Evolutionary conservation across 768 basidiomycete species (phyloP), one percentile per base, ranked within the genome.

Genomic region (Mycena vulgaris): DNA sequence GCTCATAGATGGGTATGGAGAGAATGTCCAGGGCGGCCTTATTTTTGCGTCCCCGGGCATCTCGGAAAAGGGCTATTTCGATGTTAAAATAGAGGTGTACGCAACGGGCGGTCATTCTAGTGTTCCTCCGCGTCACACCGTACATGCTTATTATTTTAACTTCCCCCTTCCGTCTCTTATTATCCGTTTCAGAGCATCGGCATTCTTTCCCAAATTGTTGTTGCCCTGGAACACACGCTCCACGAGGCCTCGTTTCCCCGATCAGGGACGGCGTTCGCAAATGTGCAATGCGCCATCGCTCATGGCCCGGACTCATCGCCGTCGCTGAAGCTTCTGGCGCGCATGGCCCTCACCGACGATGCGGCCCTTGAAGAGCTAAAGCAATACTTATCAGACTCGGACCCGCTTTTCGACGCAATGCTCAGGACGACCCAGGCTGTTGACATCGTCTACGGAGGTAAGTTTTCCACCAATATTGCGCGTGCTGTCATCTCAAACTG

Each of bases 31-130:
- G 10, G 78, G 79, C 39, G 85, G 83, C 21, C 76, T 74, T 28
- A 72, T 84, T 14, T 74, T 87, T 55, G 84, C 86, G 11, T 74
- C 76, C 6, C 85, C 85, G 9, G 85, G 78, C 0, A 78, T 87
- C 21, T 81, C 81, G 2, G 88, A 90, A 74, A 89, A 88, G 53
- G 90, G 90, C 10, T 83, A 82, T 47, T 57, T 87, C 10, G 78
- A 88, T 71, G 80, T 86, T 2, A 77, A 74, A 37, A 75, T 90
- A 30, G 80, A 85, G 37, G 85, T 90, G 11, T 71, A 75, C 42
- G 80, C 86, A 0, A 78, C 84, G 0, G 91, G 91, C 5, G 91
- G 91, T 0, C 92, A 92, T 74, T 91, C 90, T 1, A 88, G 87
- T 70, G 77, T 90, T 2, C 92, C 92, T 17, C 89, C 89, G 19